Evolutionary conservation across 495 filamentous ascomycete species (phyloP).

Genomic region (Penicillium tannophilum): DNA sequence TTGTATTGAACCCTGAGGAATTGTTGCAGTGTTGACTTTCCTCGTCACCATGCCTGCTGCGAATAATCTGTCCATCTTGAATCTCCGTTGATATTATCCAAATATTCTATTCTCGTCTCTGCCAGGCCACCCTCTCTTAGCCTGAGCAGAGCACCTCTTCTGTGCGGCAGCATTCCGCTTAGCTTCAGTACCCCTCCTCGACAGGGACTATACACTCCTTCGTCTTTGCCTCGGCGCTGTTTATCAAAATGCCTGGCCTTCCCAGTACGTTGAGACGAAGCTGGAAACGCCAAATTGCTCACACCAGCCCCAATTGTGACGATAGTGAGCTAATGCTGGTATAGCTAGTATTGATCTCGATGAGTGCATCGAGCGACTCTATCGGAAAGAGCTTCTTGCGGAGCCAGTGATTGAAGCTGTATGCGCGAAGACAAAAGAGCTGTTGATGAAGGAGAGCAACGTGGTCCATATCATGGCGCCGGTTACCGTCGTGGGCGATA

Average conservation of each 20-base stretch:
- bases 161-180: background rate
- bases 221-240: slow-evolving; percentile 4
- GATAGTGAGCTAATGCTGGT: slow-evolving; percentile 10
- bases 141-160: slow-evolving; percentile 11
- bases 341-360: slow-evolving; percentile 95
- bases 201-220: slow-evolving; percentile 3
- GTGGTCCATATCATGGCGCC: slow-evolving; percentile 96
- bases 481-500: slow-evolving; percentile 98
- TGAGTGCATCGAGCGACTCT: slow-evolving; percentile 93
- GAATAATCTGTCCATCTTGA: slow-evolving; percentile 5
- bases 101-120: slow-evolving; percentile 3
- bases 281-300: too few species aligned
- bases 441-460: slow-evolving; percentile 99
- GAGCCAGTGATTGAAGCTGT: slow-evolving; percentile 99
- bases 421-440: slow-evolving; percentile 97
- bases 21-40: slow-evolving; percentile 18
- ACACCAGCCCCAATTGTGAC: background rate
- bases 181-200: background rate
- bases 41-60: slow-evolving; percentile 22
- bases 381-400: slow-evolving; percentile 93
- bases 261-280: slow-evolving; percentile 61
- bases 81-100: slow-evolving; percentile 14
- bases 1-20: slow-evolving; percentile 3
- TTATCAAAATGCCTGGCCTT: slow-evolving; percentile 75
- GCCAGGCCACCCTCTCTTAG: slow-evolving; percentile 9